Evolutionary conservation across 345 rosid species (phyloP), one percentile per base, ranked within the genome.

Genomic region (Arabis alpina): DNA sequence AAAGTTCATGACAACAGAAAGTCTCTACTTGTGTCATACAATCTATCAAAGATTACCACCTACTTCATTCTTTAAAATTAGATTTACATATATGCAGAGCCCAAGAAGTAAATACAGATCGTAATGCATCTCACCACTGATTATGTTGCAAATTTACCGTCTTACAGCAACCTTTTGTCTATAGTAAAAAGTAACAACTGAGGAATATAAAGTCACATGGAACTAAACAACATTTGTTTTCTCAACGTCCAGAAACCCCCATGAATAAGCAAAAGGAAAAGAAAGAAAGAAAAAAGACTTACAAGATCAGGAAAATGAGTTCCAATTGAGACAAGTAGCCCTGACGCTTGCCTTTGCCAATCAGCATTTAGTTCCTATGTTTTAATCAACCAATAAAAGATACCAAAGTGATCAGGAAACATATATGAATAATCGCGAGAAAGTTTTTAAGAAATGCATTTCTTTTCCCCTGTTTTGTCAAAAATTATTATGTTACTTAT

Each of bases 281-380:
- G 13, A 42, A 37, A 50, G 36, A 32, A 25, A 48, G 0, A 51
- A 7, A 42, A 5, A 47, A 41, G 56, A 80, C 97, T 82, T 84
- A 93, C 98, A 39, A 93, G 96, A 83, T 93, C 98, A 54, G 98
- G 97, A 73, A 93, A 80, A 79, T 88, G 97, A 19, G 75, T 79
- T 64, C 98, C 97, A 72, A 93, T 93, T 27, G 98, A 82, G 73
- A 89, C 98, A 70, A 93, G 96, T 13, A 93, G 78, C 51, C 85
- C 80, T 74, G 97, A 80, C 47, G 92, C 98, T 67, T 93, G 92
- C 71, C 90, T 86, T 83, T 91, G 97, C 98, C 98, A 93, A 61
- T 91, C 96, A 62, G 93, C 78, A 77, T 86, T 85, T 45, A 93
- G 79, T 73, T 91, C 98, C 98, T 91, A 65, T 45, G 66, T 36